phyloP scores from a whole-genome alignment of 1,139 yeast species.

The Geotrichum histeridarum region DNA sequence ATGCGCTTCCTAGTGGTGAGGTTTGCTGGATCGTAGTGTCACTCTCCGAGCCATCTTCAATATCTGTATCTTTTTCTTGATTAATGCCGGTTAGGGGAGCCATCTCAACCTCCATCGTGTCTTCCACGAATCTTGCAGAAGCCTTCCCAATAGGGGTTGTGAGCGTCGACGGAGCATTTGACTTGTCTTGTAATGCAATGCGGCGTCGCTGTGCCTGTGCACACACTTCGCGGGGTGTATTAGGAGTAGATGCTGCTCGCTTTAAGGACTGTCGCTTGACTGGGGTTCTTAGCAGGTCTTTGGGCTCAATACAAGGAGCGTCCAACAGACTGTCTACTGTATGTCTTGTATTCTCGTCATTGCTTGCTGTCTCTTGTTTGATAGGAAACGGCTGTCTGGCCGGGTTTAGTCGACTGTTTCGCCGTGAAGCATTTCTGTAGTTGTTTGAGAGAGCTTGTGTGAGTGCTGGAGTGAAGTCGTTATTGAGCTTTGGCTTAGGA shows the following conservation, averaged over 20 bases:
- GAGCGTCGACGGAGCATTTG: neutral
- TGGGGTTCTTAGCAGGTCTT: neutral
- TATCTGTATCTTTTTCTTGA: neutral
- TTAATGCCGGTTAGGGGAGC: neutral
- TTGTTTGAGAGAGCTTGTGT: neutral
- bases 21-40: neutral
- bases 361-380: neutral
- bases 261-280: neutral
- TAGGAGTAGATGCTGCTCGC: neutral
- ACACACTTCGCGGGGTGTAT: neutral
- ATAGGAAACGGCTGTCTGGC: neutral
- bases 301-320: neutral
- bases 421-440: neutral
- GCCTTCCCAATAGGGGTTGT: neutral
- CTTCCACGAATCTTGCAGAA: neutral
- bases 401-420: neutral
- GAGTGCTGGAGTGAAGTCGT: neutral
- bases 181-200: neutral
- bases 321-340: neutral
- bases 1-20: neutral
- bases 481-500: neutral
- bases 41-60: neutral
- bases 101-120: neutral
- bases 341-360: neutral
- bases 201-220: neutral